These are phyloP conservation scores for Eimeria tenella DNA, from an alignment of 169 alveolate genomes.

Conservation along the genomic window DNA sequence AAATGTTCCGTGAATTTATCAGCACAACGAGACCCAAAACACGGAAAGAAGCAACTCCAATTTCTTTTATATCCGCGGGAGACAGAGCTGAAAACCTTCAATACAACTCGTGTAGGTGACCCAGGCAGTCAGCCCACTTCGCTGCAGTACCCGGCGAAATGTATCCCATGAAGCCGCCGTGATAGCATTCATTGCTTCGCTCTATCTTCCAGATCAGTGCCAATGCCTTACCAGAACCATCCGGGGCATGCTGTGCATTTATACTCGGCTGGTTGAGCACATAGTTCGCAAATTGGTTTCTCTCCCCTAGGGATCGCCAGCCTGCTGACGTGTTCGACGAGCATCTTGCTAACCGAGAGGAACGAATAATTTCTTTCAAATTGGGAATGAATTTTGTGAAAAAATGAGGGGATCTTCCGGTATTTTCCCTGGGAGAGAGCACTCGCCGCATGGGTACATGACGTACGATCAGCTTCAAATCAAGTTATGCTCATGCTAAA, in stretches of 20 bases:
- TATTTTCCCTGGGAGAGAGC: not conserved
- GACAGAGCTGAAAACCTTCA: no score
- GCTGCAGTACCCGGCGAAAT: no score
- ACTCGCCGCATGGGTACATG: no score
- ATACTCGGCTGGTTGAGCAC: constrained; percentile 71
- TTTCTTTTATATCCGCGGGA: no score
- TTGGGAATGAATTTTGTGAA: not conserved
- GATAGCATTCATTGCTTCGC: no score
- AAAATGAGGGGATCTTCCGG: not conserved
- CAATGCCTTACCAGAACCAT: constrained; percentile 63
- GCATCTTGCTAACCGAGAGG: not conserved
- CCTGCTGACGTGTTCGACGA: constrained; percentile 37
- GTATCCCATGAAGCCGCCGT: no score
- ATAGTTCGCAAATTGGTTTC: constrained; percentile 69
- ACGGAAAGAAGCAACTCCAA: no score
- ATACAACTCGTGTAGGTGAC: no score
- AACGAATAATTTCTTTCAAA: not conserved
- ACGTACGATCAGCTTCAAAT: no score
- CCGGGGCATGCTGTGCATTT: constrained; percentile 59
- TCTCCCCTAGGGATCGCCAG: constrained; percentile 77
- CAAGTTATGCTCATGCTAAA: no score
- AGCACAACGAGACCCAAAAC: not conserved
- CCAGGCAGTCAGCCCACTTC: no score
- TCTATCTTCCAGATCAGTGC: not conserved
- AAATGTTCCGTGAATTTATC: no score